These are phyloP conservation scores for Piper betle DNA, from an alignment of 164 flowering plant genomes.

Conservation along the genomic window DNA sequence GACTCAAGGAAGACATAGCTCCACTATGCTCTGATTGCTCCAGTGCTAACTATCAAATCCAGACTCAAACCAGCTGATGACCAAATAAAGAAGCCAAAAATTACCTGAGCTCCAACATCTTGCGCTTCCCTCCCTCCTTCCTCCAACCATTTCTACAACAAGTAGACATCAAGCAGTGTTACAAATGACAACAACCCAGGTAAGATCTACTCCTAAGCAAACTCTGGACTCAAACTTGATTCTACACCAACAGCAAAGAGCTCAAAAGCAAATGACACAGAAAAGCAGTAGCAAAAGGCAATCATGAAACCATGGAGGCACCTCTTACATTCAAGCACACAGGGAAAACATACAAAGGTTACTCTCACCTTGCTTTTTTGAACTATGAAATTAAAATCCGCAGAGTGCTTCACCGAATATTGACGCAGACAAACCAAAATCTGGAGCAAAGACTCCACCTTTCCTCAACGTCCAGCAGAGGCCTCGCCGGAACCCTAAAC, in stretches of 20 bases:
- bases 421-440: neutral
- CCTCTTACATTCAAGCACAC: too few relatives aligned
- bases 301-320: neutral
- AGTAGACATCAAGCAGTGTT: neutral
- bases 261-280: neutral
- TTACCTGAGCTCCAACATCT: too few relatives aligned
- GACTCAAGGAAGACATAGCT: constrained; percentile 64
- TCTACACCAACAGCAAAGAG: too few relatives aligned
- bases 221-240: neutral
- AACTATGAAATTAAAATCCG: too few relatives aligned
- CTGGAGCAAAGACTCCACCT: neutral
- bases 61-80: neutral
- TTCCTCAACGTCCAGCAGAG: neutral
- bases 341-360: neutral
- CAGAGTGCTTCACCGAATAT: neutral
- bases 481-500: neutral
- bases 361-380: too few relatives aligned
- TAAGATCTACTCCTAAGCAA: too few relatives aligned
- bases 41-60: constrained; percentile 31
- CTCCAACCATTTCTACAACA: too few relatives aligned
- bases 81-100: neutral
- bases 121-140: neutral
- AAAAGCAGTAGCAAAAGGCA: neutral
- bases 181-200: neutral
- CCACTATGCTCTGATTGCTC: constrained; percentile 56